Conservation (phyloP, 1,284 basidiomycete species). For the Moesziomyces parantarcticus region DNA sequence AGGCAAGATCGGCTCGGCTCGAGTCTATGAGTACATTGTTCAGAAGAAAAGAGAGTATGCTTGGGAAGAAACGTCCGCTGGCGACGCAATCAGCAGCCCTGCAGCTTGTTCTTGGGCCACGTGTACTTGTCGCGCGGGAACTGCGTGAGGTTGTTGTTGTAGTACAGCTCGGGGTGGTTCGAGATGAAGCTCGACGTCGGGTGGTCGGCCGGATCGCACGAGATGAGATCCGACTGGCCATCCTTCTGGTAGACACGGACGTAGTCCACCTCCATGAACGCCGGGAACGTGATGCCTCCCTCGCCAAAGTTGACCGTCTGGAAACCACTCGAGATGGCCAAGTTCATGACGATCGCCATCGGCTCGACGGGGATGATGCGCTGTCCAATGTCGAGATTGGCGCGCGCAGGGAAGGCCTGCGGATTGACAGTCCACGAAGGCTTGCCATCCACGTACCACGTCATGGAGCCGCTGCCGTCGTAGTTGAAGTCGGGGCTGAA, state of each 20-base stretch:
- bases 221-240: conserved; percentile 37
- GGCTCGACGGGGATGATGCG: conserved; percentile 63
- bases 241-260: conserved; percentile 64
- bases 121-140: conserved; percentile 46
- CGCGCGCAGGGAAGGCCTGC: conserved; percentile 37
- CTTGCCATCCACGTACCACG: conserved; percentile 65
- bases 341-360: conserved; percentile 63
- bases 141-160: conserved; percentile 60
- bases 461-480: conserved; percentile 56
- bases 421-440: conserved; percentile 61
- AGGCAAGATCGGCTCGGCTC: background rate
- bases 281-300: conserved; percentile 51
- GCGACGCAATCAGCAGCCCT: conserved; percentile 34
- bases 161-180: conserved; percentile 57
- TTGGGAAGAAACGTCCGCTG: background rate
- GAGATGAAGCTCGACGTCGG: conserved; percentile 65
- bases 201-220: conserved; percentile 62
- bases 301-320: conserved; percentile 55
- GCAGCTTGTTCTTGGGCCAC: conserved; percentile 60
- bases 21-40: background rate
- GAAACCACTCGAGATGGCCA: conserved; percentile 62
- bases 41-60: background rate
- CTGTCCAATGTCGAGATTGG: conserved; percentile 49
- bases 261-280: conserved; percentile 57
- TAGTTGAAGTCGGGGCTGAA: conserved; percentile 63